Evolutionary conservation across 768 basidiomycete species (phyloP).

Genomic region (Phylloporus sp.): DNA sequence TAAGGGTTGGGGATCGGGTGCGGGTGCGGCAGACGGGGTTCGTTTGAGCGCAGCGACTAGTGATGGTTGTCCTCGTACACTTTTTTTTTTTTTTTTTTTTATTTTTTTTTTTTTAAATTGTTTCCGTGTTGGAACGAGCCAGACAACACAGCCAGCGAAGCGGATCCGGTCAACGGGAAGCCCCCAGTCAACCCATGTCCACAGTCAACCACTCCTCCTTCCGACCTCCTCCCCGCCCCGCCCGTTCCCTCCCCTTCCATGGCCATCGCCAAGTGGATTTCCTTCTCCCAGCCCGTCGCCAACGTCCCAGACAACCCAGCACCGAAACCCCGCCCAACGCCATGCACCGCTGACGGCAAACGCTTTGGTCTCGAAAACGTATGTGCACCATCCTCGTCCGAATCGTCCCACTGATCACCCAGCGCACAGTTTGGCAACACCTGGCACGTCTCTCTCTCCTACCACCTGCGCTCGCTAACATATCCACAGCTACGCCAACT

Average conservation of each 20-base stretch:
- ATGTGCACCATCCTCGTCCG: constrained; percentile 34
- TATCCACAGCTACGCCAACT: constrained; percentile 84
- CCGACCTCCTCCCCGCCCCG: constrained; percentile 14
- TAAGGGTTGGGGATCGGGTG: constrained; percentile 62
- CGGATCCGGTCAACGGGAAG: constrained; percentile 17
- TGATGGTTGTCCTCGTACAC: background rate
- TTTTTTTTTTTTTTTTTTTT: too few species aligned
- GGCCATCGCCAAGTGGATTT: constrained; percentile 39
- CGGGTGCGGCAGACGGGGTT: constrained; percentile 41
- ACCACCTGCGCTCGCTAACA: constrained; percentile 14
- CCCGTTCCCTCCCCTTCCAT: constrained; percentile 10
- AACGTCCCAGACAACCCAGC: constrained; percentile 22
- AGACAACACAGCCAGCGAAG: background rate
- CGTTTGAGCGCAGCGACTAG: constrained; percentile 17
- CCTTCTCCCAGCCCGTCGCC: constrained; percentile 31
- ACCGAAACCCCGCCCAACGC: constrained; percentile 34
- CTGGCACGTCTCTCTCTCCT: constrained; percentile 51
- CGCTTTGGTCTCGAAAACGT: constrained; percentile 98
- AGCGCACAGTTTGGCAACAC: constrained; percentile 85
- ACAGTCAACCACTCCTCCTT: constrained; percentile 4
- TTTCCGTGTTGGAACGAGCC: background rate
- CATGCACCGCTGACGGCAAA: constrained; percentile 66
- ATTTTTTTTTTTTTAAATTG: background rate
- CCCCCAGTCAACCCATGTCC: constrained; percentile 12
- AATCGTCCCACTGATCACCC: constrained; percentile 7